These are phyloP conservation scores for Kurtzmaniella cleridarum DNA, from an alignment of 805 yeast genomes.

Conservation along the genomic window DNA sequence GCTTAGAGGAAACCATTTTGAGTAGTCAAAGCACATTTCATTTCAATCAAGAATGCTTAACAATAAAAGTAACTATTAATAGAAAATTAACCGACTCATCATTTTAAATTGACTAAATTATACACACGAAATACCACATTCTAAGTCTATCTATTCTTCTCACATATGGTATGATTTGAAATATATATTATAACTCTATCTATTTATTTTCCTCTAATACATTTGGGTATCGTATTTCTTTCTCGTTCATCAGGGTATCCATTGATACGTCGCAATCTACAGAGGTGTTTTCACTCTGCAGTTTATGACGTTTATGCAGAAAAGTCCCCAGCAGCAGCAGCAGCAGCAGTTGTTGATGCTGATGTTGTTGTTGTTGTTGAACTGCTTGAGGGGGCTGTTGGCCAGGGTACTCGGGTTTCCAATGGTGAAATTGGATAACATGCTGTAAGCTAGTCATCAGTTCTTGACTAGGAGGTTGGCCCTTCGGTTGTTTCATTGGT, in stretches of 20 bases:
- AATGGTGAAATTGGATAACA: slow-evolving; percentile 52
- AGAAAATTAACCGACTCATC: too few species aligned
- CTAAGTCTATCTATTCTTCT: too few species aligned
- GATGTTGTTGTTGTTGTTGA: slow-evolving; percentile 8
- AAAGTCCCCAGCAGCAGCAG: slow-evolving; percentile 1
- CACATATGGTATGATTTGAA: too few species aligned
- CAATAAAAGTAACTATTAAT: too few species aligned
- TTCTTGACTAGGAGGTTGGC: slow-evolving; percentile 34
- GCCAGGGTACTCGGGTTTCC: slow-evolving; percentile 42
- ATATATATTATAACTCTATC: too few species aligned
- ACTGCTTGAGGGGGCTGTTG: slow-evolving; percentile 7
- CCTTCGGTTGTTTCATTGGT: slow-evolving; percentile 22
- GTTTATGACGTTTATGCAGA: slow-evolving; percentile 35
- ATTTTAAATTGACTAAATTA: too few species aligned
- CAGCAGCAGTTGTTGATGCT: background rate
- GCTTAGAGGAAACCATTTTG: too few species aligned
- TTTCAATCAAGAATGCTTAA: too few species aligned
- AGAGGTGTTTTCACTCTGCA: slow-evolving; percentile 24
- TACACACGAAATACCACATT: too few species aligned
- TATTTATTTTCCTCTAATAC: background rate
- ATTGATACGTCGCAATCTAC: slow-evolving; percentile 15
- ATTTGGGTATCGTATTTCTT: slow-evolving; percentile 2
- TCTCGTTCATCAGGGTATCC: slow-evolving; percentile 2
- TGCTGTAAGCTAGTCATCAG: slow-evolving; percentile 45
- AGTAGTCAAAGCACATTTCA: too few species aligned